These are phyloP conservation scores for Otatea glauca DNA, from an alignment of 176 grass and related monocot species.

Conservation along the genomic window DNA sequence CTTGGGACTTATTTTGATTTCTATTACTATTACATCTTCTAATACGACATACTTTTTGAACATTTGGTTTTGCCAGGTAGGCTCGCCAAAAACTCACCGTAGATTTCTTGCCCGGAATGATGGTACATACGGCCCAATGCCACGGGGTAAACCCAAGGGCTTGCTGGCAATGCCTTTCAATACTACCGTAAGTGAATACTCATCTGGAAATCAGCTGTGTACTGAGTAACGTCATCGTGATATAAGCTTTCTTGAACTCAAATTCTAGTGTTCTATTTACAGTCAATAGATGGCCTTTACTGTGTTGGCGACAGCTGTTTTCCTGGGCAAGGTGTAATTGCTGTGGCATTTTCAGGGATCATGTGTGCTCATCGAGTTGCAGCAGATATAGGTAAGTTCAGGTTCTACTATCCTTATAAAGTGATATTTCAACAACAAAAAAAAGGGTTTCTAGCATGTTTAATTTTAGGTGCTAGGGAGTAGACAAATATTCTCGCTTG, in stretches of 20 bases:
- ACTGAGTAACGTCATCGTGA: neutral
- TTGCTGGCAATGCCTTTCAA: conserved; percentile 96
- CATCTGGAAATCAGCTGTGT: neutral
- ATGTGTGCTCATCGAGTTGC: conserved; percentile 98
- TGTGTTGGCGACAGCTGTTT: conserved; percentile 97
- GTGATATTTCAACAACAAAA: neutral
- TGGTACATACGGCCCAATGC: conserved; percentile 96
- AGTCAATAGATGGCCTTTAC: conserved; percentile 93
- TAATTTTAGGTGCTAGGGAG: neutral
- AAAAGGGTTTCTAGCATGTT: neutral
- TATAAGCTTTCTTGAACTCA: conserved; percentile 38
- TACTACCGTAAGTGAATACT: conserved; percentile 70
- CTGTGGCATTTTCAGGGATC: conserved; percentile 92
- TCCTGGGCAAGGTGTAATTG: conserved; percentile 95
- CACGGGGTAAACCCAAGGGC: conserved; percentile 80
- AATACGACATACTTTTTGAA: neutral
- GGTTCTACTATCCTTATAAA: neutral
- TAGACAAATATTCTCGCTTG: neutral
- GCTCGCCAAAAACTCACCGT: conserved; percentile 89
- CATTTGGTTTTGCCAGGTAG: conserved; percentile 62
- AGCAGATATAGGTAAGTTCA: conserved; percentile 82
- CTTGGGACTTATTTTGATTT: neutral
- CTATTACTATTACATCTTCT: neutral
- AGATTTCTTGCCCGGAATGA: conserved; percentile 90
- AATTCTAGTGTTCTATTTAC: conserved; percentile 29